Evolutionary conservation across 805 yeast species (phyloP).

Genomic region (Kluyveromyces dobzhanskii): DNA sequence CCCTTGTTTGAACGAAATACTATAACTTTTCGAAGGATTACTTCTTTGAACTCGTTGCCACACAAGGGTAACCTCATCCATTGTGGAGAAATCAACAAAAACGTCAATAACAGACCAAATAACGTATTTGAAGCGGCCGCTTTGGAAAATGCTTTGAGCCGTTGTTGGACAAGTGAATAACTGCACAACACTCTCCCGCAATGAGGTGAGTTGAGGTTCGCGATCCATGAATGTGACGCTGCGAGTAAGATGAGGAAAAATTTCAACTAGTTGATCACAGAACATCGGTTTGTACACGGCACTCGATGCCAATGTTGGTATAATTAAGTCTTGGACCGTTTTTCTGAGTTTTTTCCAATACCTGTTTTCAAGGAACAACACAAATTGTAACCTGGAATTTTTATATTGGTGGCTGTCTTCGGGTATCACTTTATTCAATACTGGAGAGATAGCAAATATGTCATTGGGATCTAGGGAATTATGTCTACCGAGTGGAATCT

Average conservation of each 20-base stretch:
- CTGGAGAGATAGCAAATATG: conserved; percentile 25
- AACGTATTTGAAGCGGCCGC: conserved; percentile 35
- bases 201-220: conserved; percentile 77
- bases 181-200: conserved; percentile 72
- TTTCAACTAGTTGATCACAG: conserved; percentile 44
- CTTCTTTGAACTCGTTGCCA: conserved; percentile 29
- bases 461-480: conserved; percentile 16
- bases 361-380: conserved; percentile 53
- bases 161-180: conserved; percentile 84
- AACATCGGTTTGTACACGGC: conserved; percentile 38
- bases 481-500: conserved; percentile 30
- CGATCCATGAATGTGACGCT: conserved; percentile 58
- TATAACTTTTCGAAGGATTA: conserved; percentile 29
- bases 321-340: conserved; percentile 37
- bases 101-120: conserved; percentile 39
- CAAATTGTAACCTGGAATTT: conserved; percentile 47
- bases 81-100: conserved; percentile 35
- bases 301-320: conserved; percentile 51
- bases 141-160: conserved; percentile 41
- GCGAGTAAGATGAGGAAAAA: conserved; percentile 43
- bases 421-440: conserved; percentile 12
- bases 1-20: conserved; percentile 29
- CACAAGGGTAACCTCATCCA: conserved; percentile 29
- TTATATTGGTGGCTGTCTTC: conserved; percentile 12
- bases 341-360: conserved; percentile 45